These are phyloP conservation scores for Apiospora saccharicola DNA, from an alignment of 2,329 filamentous ascomycete genomes.

Conservation along the genomic window DNA sequence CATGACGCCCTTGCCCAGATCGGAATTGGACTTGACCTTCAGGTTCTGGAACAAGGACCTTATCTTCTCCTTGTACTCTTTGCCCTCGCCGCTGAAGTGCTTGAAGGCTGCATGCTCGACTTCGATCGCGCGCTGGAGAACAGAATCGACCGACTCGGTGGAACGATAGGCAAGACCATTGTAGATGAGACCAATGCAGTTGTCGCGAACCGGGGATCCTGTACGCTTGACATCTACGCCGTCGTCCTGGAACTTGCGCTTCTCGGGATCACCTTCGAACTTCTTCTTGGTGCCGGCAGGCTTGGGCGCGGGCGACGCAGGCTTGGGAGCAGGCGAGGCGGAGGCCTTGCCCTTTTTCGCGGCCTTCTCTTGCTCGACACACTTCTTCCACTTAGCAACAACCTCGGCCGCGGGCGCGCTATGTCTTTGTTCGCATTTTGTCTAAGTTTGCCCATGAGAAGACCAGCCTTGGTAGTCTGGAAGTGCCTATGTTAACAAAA, in stretches of 20 bases:
- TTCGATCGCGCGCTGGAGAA: conserved; percentile 80
- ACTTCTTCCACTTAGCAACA: conserved; percentile 86
- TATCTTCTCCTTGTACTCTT: conserved; percentile 86
- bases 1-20: conserved; percentile 79
- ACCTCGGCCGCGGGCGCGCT: conserved; percentile 79
- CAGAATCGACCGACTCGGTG: conserved; percentile 71
- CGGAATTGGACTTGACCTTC: conserved; percentile 87
- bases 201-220: conserved; percentile 76
- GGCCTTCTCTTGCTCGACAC: conserved; percentile 72
- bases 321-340: conserved; percentile 51
- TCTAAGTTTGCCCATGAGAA: conserved; percentile 83
- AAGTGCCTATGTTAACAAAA: conserved; percentile 26
- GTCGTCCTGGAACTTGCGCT: conserved; percentile 84
- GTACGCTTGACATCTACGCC: conserved; percentile 81
- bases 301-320: conserved; percentile 47
- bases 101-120: conserved; percentile 82
- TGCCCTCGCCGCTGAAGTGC: conserved; percentile 72
- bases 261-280: conserved; percentile 74
- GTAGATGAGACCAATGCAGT: conserved; percentile 90
- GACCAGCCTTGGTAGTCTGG: conserved; percentile 86
- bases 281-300: conserved; percentile 49
- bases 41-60: conserved; percentile 93
- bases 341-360: conserved; percentile 57
- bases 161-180: conserved; percentile 82
- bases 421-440: conserved; percentile 84